Evolutionary conservation across 202 grass and related monocot genomes (phyloP).

Genomic region (Sporobolus alterniflorus): DNA sequence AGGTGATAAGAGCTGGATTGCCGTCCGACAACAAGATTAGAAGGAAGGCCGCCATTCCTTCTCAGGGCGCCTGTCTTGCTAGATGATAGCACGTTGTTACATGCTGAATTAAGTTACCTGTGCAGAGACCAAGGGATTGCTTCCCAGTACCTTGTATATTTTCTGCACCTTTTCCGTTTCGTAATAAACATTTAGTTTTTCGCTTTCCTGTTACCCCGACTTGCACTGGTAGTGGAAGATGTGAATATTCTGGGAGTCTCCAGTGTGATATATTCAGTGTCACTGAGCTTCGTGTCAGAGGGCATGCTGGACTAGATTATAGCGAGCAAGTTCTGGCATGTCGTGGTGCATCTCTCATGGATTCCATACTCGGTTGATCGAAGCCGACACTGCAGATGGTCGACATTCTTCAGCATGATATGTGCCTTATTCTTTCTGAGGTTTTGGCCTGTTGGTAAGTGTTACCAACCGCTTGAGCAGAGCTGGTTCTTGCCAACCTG

Average conservation of each 20-base stretch:
- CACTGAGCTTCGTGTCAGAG: background rate
- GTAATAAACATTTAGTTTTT: constrained; percentile 33
- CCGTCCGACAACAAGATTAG: constrained; percentile 32
- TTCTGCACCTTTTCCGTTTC: constrained; percentile 24
- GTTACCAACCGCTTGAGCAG: background rate
- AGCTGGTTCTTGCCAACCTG: background rate
- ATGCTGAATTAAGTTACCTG: constrained; percentile 36
- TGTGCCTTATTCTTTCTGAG: background rate
- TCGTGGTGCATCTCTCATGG: background rate
- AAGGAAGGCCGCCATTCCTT: constrained; percentile 32
- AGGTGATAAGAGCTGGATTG: constrained; percentile 41
- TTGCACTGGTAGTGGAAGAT: constrained; percentile 13
- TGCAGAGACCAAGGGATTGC: constrained; percentile 18
- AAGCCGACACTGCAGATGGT: background rate
- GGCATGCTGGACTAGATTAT: background rate
- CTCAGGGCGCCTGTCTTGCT: background rate
- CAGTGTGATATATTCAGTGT: background rate
- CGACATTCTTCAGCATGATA: background rate
- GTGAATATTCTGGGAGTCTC: background rate
- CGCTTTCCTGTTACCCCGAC: background rate
- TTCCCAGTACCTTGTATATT: constrained; percentile 50
- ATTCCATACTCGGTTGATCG: constrained; percentile 21
- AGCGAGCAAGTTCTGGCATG: background rate
- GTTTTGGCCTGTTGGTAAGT: background rate
- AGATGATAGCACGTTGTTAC: constrained; percentile 27